A percentile compares a stretch with the other conserved stretches of the same genome.
phyloP scores from a whole-genome alignment of 2,329 filamentous ascomycete species.

The Lachnellula hyalina region DNA sequence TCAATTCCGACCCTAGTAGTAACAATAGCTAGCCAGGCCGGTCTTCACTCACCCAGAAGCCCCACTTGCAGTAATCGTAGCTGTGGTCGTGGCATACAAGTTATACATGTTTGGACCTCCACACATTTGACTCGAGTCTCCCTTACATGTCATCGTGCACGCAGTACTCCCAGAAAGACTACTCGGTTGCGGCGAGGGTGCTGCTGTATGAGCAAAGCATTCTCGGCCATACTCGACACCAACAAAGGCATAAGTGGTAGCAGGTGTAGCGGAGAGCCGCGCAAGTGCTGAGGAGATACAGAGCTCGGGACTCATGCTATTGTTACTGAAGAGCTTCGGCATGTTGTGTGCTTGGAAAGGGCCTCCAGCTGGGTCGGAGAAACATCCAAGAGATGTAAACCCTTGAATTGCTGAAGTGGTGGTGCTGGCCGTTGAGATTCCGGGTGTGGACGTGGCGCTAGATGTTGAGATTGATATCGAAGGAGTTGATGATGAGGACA shows the following conservation, averaged over 20 bases:
- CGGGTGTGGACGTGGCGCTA: constrained; percentile 1
- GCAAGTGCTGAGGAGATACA: constrained; percentile 31
- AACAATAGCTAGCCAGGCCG: background rate
- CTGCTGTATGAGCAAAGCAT: constrained; percentile 30
- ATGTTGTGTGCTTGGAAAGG: constrained; percentile 28
- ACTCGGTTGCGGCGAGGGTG: constrained; percentile 19
- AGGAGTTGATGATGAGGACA: constrained; percentile 11
- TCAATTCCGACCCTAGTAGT: background rate
- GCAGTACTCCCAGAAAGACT: constrained; percentile 28
- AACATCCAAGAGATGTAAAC: constrained; percentile 32
- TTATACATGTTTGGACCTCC: constrained; percentile 33
- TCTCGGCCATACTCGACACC: constrained; percentile 33
- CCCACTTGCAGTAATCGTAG: background rate
- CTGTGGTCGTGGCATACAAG: constrained; percentile 27
- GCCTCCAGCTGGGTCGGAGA: constrained; percentile 20
- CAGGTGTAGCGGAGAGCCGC: constrained; percentile 24
- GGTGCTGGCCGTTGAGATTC: background rate
- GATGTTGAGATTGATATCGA: constrained; percentile 1
- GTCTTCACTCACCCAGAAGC: background rate
- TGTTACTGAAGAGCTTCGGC: constrained; percentile 29
- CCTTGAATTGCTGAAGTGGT: constrained; percentile 20
- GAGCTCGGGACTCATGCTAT: constrained; percentile 33
- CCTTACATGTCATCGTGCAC: constrained; percentile 30
- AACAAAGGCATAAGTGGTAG: constrained; percentile 27
- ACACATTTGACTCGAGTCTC: constrained; percentile 26